phyloP scores from a whole-genome alignment of 208 protist species.

The Crithidia thermophila region DNA sequence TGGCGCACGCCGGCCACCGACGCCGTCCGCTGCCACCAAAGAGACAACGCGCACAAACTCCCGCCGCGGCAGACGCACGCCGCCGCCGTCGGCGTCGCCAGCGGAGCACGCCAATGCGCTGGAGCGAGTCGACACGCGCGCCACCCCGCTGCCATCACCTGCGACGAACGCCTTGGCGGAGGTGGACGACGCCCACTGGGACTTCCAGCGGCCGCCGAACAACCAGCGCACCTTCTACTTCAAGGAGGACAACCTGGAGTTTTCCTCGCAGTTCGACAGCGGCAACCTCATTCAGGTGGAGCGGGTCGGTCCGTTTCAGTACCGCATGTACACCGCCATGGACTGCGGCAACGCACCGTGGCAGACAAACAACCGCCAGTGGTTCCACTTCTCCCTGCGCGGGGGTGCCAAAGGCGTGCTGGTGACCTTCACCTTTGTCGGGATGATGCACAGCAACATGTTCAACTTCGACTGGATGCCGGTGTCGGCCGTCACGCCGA shows the following conservation, averaged over 20 bases:
- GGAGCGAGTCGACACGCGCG: no score
- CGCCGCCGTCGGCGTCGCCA: no score
- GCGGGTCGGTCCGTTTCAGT: conserved; percentile 57
- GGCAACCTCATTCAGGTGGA: conserved; percentile 92
- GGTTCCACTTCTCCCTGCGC: conserved; percentile 93
- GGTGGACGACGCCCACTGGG: conserved; percentile 59
- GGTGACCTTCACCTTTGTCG: conserved; percentile 73
- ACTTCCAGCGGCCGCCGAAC: conserved; percentile 69
- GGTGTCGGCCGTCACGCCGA: conserved; percentile 62
- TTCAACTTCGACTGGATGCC: conserved; percentile 90
- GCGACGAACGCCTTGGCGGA: no score
- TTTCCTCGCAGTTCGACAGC: conserved; percentile 91
- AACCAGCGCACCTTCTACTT: conserved; percentile 91
- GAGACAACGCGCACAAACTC: background rate
- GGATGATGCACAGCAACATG: conserved; percentile 87
- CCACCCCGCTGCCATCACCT: no score
- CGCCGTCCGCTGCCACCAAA: no score
- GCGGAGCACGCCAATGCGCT: no score
- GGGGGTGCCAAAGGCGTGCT: conserved; percentile 60
- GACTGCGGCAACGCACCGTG: conserved; percentile 84
- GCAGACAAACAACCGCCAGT: conserved; percentile 92
- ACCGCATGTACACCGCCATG: conserved; percentile 79
- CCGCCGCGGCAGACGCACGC: background rate
- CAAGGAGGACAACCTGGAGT: conserved; percentile 82
- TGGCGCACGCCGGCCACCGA: no score